phyloP scores from a whole-genome alignment of 768 basidiomycete species.

The Thelephora aurantiotincta region DNA sequence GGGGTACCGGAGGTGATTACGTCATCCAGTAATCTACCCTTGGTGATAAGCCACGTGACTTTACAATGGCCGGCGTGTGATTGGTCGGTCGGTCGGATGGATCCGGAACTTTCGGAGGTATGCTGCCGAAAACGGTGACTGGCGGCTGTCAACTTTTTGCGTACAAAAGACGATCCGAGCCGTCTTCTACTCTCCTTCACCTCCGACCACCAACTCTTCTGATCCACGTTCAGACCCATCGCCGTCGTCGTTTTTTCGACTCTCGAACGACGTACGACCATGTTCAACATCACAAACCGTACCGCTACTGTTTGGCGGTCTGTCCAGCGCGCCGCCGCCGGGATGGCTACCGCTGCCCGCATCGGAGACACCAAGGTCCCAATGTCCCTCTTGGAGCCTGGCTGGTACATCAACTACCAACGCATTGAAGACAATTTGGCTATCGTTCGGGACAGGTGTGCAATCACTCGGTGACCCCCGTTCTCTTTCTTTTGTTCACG shows the following conservation, averaged over 20 bases:
- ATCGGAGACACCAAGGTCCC: conserved; percentile 86
- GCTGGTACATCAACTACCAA: conserved; percentile 85
- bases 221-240: too few species aligned
- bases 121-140: too few species aligned
- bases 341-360: conserved; percentile 72
- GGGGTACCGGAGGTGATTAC: too few species aligned
- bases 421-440: conserved; percentile 96
- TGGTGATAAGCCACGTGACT: too few species aligned
- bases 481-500: conserved; percentile 2
- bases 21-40: too few species aligned
- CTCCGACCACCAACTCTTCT: neutral
- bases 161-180: too few species aligned
- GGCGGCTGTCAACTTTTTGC: too few species aligned
- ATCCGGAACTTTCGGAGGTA: too few species aligned
- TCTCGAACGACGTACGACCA: conserved; percentile 12
- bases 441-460: conserved; percentile 70
- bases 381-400: conserved; percentile 77
- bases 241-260: conserved; percentile 1
- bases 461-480: neutral
- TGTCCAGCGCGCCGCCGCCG: conserved; percentile 21
- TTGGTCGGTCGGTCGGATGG: too few species aligned
- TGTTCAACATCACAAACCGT: conserved; percentile 17
- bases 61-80: too few species aligned
- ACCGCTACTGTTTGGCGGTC: conserved; percentile 14
- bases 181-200: neutral